A percentile compares a stretch with the other conserved stretches of the same genome.
These are phyloP conservation scores for Fraxinus nigra DNA, from an alignment of 305 asterid species.

Conservation along the genomic window DNA sequence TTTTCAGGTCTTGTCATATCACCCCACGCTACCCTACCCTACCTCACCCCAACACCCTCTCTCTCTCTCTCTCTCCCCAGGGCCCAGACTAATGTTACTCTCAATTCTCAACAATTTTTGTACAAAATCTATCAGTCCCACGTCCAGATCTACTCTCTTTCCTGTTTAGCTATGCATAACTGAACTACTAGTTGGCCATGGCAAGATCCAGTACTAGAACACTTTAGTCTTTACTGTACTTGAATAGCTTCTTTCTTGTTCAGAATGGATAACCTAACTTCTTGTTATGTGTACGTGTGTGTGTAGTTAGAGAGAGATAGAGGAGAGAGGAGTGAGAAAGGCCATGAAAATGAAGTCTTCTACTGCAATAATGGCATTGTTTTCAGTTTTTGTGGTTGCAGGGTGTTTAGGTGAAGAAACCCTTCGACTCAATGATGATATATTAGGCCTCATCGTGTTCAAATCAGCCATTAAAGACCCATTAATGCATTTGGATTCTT, in stretches of 20 bases:
- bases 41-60: background rate
- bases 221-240: background rate
- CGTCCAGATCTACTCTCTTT: slow-evolving; percentile 22
- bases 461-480: slow-evolving; percentile 62
- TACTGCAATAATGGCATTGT: slow-evolving; percentile 17
- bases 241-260: background rate
- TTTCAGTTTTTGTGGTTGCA: slow-evolving; percentile 9
- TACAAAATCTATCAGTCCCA: slow-evolving; percentile 27
- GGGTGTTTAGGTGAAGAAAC: slow-evolving; percentile 28
- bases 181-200: background rate
- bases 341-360: slow-evolving; percentile 24
- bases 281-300: background rate
- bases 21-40: background rate
- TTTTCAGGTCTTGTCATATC: slow-evolving; percentile 5
- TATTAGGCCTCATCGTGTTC: slow-evolving; percentile 86
- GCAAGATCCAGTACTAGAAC: background rate
- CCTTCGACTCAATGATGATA: slow-evolving; percentile 71
- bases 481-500: slow-evolving; percentile 40
- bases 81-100: slow-evolving; percentile 31
- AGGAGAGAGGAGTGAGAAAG: background rate
- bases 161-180: slow-evolving; percentile 10
- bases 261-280: slow-evolving; percentile 23
- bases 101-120: slow-evolving; percentile 25
- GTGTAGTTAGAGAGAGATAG: background rate
- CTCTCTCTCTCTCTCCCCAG: slow-evolving; percentile 7